phyloP scores from a whole-genome alignment of 768 basidiomycete genomes.

The Roridomyces roridus region DNA sequence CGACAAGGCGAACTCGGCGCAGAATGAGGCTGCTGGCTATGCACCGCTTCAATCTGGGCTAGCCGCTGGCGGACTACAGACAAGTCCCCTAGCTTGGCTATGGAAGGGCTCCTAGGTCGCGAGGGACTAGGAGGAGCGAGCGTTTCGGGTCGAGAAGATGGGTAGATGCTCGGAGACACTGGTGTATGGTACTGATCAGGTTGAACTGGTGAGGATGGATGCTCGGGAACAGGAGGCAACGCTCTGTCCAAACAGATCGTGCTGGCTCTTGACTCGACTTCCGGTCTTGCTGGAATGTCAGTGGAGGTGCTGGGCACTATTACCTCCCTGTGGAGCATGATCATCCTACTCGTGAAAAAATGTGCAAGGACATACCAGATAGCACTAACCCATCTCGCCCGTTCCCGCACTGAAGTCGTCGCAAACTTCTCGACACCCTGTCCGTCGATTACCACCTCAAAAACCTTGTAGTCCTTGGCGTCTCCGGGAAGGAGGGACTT shows the following conservation, averaged over 20 bases:
- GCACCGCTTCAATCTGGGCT: constrained; percentile 60
- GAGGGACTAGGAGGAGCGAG: constrained; percentile 30
- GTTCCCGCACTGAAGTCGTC: constrained; percentile 60
- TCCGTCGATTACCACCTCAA: constrained; percentile 69
- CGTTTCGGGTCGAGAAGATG: constrained; percentile 30
- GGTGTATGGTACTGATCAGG: constrained; percentile 9
- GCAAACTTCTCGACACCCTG: constrained; percentile 65
- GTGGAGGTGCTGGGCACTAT: constrained; percentile 44
- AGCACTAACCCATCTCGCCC: constrained; percentile 77
- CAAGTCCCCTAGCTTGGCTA: constrained; percentile 62
- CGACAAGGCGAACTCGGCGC: constrained; percentile 14
- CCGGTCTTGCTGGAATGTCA: background rate
- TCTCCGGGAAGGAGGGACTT: constrained; percentile 46
- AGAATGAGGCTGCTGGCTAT: constrained; percentile 28
- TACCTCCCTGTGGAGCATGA: constrained; percentile 49
- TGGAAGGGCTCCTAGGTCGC: constrained; percentile 59
- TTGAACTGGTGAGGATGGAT: constrained; percentile 19
- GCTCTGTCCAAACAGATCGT: constrained; percentile 36
- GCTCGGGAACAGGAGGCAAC: constrained; percentile 38
- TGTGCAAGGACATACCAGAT: constrained; percentile 61
- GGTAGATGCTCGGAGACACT: constrained; percentile 33
- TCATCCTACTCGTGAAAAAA: background rate
- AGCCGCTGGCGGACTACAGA: constrained; percentile 74
- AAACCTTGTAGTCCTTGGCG: constrained; percentile 56
- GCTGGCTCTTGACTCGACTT: constrained; percentile 25